Conservation (phyloP, 2,329 filamentous ascomycete genomes). For the Diplodia corticola region DNA sequence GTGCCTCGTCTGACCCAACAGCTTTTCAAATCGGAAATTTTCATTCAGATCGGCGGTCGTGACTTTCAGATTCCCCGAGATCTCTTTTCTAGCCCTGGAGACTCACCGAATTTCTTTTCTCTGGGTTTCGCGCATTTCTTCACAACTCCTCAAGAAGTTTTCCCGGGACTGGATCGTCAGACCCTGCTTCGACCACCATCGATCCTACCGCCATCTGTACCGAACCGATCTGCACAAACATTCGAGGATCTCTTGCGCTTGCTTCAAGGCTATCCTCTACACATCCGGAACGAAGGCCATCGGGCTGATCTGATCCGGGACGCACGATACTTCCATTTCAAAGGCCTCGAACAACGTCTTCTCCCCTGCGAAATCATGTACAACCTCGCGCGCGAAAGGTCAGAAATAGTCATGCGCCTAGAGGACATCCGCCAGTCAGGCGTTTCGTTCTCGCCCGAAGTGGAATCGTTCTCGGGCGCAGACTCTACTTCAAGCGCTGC, state of each 20-base stretch:
- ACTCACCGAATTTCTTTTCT: conserved; percentile 95
- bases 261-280: conserved; percentile 78
- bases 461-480: neutral
- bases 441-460: conserved; percentile 63
- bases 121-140: conserved; percentile 89
- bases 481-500: conserved; percentile 18
- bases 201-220: conserved; percentile 78
- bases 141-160: conserved; percentile 73
- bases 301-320: conserved; percentile 77
- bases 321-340: conserved; percentile 90
- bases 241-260: conserved; percentile 82
- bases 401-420: conserved; percentile 77
- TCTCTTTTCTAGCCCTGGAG: conserved; percentile 76
- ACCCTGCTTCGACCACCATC: conserved; percentile 82
- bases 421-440: conserved; percentile 90
- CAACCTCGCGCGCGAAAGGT: conserved; percentile 66
- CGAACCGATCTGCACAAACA: conserved; percentile 76
- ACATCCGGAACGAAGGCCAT: conserved; percentile 74
- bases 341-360: conserved; percentile 83
- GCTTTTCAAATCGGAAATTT: conserved; percentile 88
- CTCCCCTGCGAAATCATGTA: conserved; percentile 74
- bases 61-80: conserved; percentile 90
- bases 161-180: conserved; percentile 78
- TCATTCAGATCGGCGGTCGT: conserved; percentile 82
- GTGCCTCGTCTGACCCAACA: conserved; percentile 85